A percentile compares a stretch with the other conserved stretches of the same genome.
Conservation (phyloP, 345 rosid genomes). For the Passiflora organensis region DNA sequence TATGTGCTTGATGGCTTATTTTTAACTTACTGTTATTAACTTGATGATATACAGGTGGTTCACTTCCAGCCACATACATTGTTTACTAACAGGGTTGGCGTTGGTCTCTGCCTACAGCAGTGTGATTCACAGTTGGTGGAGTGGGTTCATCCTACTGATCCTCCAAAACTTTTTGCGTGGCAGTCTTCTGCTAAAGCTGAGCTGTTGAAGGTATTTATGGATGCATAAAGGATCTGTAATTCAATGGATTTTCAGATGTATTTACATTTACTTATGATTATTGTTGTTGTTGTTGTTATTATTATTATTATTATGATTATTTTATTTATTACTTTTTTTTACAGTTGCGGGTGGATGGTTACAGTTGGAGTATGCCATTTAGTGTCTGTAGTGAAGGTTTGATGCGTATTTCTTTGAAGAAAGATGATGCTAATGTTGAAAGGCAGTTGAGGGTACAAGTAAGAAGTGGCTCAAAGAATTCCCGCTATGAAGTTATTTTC, state of each 20-base stretch:
- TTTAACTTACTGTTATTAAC: conserved; percentile 14
- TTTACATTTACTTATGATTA: background rate
- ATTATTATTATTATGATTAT: no score
- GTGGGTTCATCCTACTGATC: conserved; percentile 83
- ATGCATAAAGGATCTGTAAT: background rate
- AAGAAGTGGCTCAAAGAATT: conserved; percentile 83
- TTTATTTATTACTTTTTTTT: conserved; percentile 13
- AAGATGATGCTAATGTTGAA: conserved; percentile 43
- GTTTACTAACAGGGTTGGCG: conserved; percentile 76
- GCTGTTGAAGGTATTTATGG: conserved; percentile 60
- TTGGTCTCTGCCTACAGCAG: conserved; percentile 75
- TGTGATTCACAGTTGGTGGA: conserved; percentile 67
- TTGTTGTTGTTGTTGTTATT: no score
- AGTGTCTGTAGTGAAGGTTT: conserved; percentile 70
- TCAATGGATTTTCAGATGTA: conserved; percentile 6
- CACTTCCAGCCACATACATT: conserved; percentile 87
- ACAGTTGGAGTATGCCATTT: conserved; percentile 84
- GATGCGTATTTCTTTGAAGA: conserved; percentile 62
- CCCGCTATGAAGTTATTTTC: conserved; percentile 86
- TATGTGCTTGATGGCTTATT: background rate
- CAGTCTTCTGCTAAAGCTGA: conserved; percentile 59
- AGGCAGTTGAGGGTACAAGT: conserved; percentile 71
- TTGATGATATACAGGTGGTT: conserved; percentile 60
- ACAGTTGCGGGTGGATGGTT: conserved; percentile 74
- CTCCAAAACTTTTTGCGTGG: conserved; percentile 80